Evolutionary conservation across 176 grass and related monocot species (phyloP), one percentile per base, ranked within the genome.

Genomic region (Coix lacrymajobi): DNA sequence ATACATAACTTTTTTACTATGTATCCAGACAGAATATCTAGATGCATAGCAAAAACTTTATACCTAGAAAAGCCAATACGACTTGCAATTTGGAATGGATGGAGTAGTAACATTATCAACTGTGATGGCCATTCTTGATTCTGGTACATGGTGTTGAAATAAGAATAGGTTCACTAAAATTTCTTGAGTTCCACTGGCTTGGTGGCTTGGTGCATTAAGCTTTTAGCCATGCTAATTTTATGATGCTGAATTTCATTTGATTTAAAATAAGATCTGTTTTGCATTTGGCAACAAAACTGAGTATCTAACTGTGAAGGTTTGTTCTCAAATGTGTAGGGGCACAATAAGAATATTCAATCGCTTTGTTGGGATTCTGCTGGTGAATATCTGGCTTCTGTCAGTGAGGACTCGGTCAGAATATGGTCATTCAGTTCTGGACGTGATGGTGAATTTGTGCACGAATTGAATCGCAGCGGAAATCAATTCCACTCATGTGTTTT

Each of bases 401-500:
- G 96, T 77, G 96, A 98, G 88, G 91, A 98, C 45, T 88, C 79
- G 11, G 92, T 95, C 4, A 89, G 85, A 77, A 90, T 98, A 74
- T 98, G 96, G 96, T 98, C 91, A 4, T 86, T 98, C 77, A 49
- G 82, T 48, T 78, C 91, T 72, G 89, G 92, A 19, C 84, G 84
- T 57, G 91, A 93, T 56, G 91, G 91, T 52, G 96, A 98, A 75
- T 95, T 92, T 85, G 73, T 95, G 43, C 68, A 93, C 20, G 93
- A 95, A 77, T 83, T 98, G 84, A 93, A 82, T 52, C 93, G 90
- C 71, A 91, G 87, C 0, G 96, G 92, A 16, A 98, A 95, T 85
- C 90, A 95, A 78, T 98, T 98, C 31, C 86, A 98, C 40, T 95
- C 96, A 30, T 98, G 96, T 77, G 96, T 92, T 84, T 98, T 98